Base-by-base conservation (phyloP, 257 asterid genomes). In the Solanum piurae region DNA sequence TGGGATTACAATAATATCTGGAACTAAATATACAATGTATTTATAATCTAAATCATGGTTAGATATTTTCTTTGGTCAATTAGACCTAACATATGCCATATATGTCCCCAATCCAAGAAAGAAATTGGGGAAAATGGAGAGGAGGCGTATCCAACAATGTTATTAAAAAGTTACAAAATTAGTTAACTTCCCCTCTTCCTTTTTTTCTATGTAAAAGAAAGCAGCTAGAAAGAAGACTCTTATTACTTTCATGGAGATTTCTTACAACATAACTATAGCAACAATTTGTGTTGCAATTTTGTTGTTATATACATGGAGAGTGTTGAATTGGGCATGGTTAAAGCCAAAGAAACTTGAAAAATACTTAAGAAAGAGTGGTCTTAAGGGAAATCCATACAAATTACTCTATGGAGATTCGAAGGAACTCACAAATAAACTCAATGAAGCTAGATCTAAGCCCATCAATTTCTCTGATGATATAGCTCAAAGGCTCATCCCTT, bases 391-490 rank as follows among this genome's bases (percentile, higher is more conserved):
- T 66, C 37, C 88, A 7, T 93, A 90, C 87, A 90, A 84, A 86
- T 5, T 91, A 7, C 52, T 92, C 71, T 44, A 85, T 9, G 94
- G 95, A 5, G 94, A 93, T 74, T 85, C 12, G 75, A 89, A 77
- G 21, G 93, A 93, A 20, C 80, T 92, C 1, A 36, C 25, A 16
- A 58, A 5, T 10, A 88, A 58, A 87, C 20, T 52, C 6, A 83
- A 66, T 72, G 86, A 91, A 87, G 92, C 94, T 2, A 55, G 46
- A 33, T 89, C 91, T 7, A 92, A 91, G 60, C 90, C 93, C 64
- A 87, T 93, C 21, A 72, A 72, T 31, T 88, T 92, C 74, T 86
- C 92, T 13, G 77, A 93, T 72, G 93, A 92, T 64, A 86, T 88
- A 6, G 83, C 87, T 82, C 92, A 91, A 7, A 89, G 93, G 83